phyloP scores from a whole-genome alignment of 2,329 filamentous ascomycete genomes.

The Colletotrichum costaricense region DNA sequence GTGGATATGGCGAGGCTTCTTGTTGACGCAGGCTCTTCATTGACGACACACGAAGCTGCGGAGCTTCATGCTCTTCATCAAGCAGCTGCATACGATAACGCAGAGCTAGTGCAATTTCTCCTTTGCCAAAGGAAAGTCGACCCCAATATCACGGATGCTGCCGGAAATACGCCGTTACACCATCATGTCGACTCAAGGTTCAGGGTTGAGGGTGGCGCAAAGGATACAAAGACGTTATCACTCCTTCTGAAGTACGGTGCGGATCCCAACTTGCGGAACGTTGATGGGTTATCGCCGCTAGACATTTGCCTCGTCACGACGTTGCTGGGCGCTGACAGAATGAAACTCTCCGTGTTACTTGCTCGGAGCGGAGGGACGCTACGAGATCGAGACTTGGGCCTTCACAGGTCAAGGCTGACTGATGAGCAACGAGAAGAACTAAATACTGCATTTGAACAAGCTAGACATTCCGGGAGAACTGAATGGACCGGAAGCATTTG shows the following conservation, averaged over 20 bases:
- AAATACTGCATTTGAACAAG: neutral
- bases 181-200: constrained; percentile 26
- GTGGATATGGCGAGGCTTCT: neutral
- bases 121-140: neutral
- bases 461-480: neutral
- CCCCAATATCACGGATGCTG: neutral
- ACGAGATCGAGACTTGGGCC: constrained; percentile 11
- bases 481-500: neutral
- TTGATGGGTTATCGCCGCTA: neutral
- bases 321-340: constrained; percentile 4
- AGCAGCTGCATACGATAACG: constrained; percentile 14
- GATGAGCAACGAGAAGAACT: constrained; percentile 1
- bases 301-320: constrained; percentile 20
- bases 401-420: constrained; percentile 4
- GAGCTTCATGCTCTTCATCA: constrained; percentile 27
- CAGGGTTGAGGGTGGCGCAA: neutral
- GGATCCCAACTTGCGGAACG: constrained; percentile 41
- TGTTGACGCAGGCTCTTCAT: constrained; percentile 5
- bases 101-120: constrained; percentile 4
- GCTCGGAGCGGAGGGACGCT: constrained; percentile 1
- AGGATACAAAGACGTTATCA: neutral
- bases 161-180: constrained; percentile 26
- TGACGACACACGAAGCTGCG: constrained; percentile 17
- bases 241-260: constrained; percentile 45
- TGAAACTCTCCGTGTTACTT: constrained; percentile 3